A percentile compares a stretch with the other conserved stretches of the same genome.
phyloP scores from a whole-genome alignment of 148 eudicot species.

The Vaccinium vitisidaea region DNA sequence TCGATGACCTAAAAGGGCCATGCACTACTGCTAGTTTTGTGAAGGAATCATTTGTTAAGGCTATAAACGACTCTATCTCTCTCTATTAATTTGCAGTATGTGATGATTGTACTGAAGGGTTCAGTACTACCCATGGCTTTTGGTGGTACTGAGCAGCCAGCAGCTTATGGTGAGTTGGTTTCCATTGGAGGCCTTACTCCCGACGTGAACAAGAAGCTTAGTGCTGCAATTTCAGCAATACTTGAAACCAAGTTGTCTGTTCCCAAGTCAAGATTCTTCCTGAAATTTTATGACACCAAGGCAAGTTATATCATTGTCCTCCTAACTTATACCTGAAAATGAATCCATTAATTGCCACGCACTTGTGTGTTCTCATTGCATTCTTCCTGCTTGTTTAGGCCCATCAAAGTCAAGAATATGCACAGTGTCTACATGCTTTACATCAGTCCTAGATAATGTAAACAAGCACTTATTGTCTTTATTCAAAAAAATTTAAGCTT shows the following conservation, averaged over 20 bases:
- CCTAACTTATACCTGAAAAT: background rate
- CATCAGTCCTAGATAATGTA: slow-evolving; percentile 83
- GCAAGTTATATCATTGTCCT: slow-evolving; percentile 32
- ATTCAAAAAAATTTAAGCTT: too few relatives aligned
- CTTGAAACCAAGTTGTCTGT: slow-evolving; percentile 77
- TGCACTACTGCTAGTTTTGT: background rate
- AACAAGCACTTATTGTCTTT: slow-evolving; percentile 28
- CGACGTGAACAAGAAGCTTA: slow-evolving; percentile 82
- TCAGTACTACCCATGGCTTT: slow-evolving; percentile 82
- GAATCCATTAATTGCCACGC: slow-evolving; percentile 3
- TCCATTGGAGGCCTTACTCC: slow-evolving; percentile 87
- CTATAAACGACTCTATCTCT: background rate
- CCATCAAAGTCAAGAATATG: slow-evolving; percentile 70
- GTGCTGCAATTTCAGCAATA: slow-evolving; percentile 75
- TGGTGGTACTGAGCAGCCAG: slow-evolving; percentile 94
- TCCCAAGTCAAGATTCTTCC: slow-evolving; percentile 70
- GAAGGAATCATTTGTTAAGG: background rate
- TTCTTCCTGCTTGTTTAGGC: slow-evolving; percentile 68
- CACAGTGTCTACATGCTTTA: slow-evolving; percentile 87
- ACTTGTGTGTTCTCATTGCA: slow-evolving; percentile 42
- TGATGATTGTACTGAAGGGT: slow-evolving; percentile 92
- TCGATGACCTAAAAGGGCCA: background rate
- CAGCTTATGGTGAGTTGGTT: slow-evolving; percentile 90
- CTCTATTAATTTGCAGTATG: slow-evolving; percentile 65
- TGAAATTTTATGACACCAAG: slow-evolving; percentile 90